Conservation (phyloP, 108 stramenopile genomes). For the Fragilaria crotonensis region DNA sequence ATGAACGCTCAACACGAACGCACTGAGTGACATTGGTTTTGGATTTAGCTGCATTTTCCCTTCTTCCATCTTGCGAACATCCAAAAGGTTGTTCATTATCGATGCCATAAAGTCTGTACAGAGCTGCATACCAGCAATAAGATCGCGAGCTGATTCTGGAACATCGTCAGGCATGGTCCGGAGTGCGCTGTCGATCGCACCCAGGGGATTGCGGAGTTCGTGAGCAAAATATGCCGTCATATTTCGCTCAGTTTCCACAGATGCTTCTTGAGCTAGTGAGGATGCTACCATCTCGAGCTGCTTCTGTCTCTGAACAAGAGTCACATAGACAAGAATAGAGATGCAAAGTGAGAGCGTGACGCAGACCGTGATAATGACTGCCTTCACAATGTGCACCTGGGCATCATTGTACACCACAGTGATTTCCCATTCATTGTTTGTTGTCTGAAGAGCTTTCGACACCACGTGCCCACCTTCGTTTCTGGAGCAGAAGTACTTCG, state of each 20-base stretch:
- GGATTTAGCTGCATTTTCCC: slow-evolving; percentile 27
- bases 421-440: slow-evolving; percentile 24
- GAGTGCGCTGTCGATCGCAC: slow-evolving; percentile 30
- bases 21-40: slow-evolving; percentile 6
- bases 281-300: background rate
- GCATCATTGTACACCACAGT: slow-evolving; percentile 10
- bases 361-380: background rate
- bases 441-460: slow-evolving; percentile 5
- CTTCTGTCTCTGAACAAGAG: background rate
- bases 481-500: slow-evolving; percentile 8
- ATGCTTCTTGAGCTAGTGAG: slow-evolving; percentile 19
- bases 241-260: slow-evolving; percentile 26
- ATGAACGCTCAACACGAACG: slow-evolving; percentile 9
- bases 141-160: slow-evolving; percentile 4
- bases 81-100: slow-evolving; percentile 38
- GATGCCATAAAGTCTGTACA: slow-evolving; percentile 31
- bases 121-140: slow-evolving; percentile 26
- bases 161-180: slow-evolving; percentile 14
- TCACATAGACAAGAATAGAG: background rate
- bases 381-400: background rate
- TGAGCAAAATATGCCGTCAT: slow-evolving; percentile 45
- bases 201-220: slow-evolving; percentile 28
- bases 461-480: background rate
- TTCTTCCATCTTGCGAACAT: slow-evolving; percentile 35
- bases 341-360: background rate